These are phyloP conservation scores for Calonectria naviculata DNA, from an alignment of 2,329 filamentous ascomycete genomes.

Conservation along the genomic window DNA sequence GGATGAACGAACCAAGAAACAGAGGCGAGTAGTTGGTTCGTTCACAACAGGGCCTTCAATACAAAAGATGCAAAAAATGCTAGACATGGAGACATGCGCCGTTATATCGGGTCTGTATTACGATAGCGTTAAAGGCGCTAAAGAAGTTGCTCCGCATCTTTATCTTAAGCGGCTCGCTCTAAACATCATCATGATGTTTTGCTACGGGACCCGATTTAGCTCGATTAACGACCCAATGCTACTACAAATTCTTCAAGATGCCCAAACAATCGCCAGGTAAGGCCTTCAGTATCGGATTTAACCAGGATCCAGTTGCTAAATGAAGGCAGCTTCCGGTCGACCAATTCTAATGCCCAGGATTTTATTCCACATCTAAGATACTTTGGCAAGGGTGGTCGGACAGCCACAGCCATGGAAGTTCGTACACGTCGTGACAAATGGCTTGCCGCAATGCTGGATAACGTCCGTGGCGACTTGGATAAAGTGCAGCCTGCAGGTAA, in stretches of 20 bases:
- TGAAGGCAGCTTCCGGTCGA: neutral
- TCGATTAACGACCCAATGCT: neutral
- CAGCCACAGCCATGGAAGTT: neutral
- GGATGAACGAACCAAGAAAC: conserved; percentile 3
- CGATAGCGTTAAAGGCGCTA: neutral
- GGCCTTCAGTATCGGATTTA: too few species aligned
- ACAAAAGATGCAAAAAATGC: neutral
- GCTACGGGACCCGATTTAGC: neutral
- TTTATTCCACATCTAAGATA: conserved; percentile 3
- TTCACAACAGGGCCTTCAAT: neutral
- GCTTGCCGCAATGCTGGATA: neutral
- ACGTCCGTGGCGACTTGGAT: neutral
- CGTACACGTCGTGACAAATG: neutral
- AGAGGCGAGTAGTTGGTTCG: neutral
- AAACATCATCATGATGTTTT: conserved; percentile 1
- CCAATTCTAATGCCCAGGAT: conserved; percentile 1
- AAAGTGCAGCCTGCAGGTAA: neutral
- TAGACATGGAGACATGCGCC: neutral
- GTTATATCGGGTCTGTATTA: neutral
- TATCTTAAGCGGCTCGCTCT: neutral
- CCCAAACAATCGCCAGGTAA: neutral
- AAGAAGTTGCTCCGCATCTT: neutral
- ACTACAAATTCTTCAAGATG: neutral
- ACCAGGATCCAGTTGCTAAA: neutral
- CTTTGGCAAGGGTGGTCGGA: neutral